Evolutionary conservation across 441 rosid species (phyloP), one percentile per base, ranked within the genome.

Genomic region (Adansonia rubrostipa): DNA sequence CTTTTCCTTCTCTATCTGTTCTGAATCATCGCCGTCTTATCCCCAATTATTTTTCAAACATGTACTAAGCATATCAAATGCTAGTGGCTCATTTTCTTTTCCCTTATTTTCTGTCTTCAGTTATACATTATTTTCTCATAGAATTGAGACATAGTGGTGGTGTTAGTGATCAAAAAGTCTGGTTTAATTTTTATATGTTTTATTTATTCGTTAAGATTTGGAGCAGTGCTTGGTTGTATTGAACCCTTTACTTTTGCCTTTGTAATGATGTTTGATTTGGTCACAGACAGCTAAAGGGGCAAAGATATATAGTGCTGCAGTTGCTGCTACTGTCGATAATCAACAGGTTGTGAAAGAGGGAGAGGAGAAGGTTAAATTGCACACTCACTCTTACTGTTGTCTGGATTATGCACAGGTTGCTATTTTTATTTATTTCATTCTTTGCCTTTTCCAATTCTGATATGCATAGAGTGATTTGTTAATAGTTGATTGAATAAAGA

Each of bases 351-450:
- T 28, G 19, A 89, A 82, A 79, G 93, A 94, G 82, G 95, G 97
- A 65, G 99, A 94, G 10, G 98, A 96, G 80, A 96, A 96, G 89
- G 85, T 92, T 79, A 96, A 94, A 88, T 79, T 89, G 79, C 98
- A 94, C 77, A 92, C 97, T 2, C 98, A 93, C 83, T 92, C 98
- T 6, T 96, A 96, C 80, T 94, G 98, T 84, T 93, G 98, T 86
- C 87, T 96, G 61, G 98, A 96, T 86, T 96, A 96, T 90, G 85
- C 91, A 47, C 97, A 92, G 91, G 99, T 93, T 66, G 40, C 64
- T 56, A 5, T 79, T 80, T 45, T 50, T 45, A 44, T 67, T 53
- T 63, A 44, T 67, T 58, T 76, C 22, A 14, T 42, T 77, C 3
- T 60, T 70, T 71, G 65, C 1, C 47, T 28, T 69, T 69, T 68